Percentiles rank a stretch among this genome's conserved stretches.
Evolutionary conservation across 164 flowering plant genomes (phyloP).

Genomic region (Kingdonia uniflora): DNA sequence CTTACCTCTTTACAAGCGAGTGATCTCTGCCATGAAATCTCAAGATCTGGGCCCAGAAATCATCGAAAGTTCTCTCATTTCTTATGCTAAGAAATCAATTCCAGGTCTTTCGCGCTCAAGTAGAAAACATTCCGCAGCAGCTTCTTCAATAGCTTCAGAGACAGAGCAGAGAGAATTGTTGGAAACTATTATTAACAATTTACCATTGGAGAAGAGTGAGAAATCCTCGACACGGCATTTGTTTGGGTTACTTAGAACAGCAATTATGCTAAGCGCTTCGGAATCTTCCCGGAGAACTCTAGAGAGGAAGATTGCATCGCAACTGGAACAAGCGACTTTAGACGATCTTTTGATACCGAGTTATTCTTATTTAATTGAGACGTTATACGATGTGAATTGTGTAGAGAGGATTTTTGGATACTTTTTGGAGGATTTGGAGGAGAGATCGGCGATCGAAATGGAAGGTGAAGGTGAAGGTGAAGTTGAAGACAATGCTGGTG

Average conservation of each 20-base stretch:
- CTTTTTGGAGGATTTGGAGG: constrained; percentile 32
- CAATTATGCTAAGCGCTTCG: constrained; percentile 54
- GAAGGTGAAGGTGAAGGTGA: constrained; percentile 15
- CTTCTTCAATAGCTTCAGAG: constrained; percentile 33
- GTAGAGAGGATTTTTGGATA: constrained; percentile 52
- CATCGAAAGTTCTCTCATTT: constrained; percentile 49
- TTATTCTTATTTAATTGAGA: constrained; percentile 63
- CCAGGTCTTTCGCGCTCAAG: constrained; percentile 54
- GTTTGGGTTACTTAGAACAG: constrained; percentile 61
- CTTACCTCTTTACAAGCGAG: constrained; percentile 36
- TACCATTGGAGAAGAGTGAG: constrained; percentile 36
- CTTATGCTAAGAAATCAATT: constrained; percentile 55
- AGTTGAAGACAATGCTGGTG: constrained; percentile 9
- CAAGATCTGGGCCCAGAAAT: constrained; percentile 40
- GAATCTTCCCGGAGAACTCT: constrained; percentile 29
- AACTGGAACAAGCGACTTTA: constrained; percentile 59
- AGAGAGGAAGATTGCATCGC: constrained; percentile 65
- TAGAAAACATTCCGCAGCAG: constrained; percentile 30
- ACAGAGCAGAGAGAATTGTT: constrained; percentile 53
- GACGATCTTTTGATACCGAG: constrained; percentile 81
- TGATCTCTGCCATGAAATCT: constrained; percentile 46
- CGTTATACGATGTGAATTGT: constrained; percentile 70
- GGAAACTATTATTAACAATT: constrained; percentile 46
- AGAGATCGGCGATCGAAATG: constrained; percentile 8
- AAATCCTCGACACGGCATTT: constrained; percentile 33